phyloP scores from a whole-genome alignment of 805 yeast genomes.

The Millerozyma miso region DNA sequence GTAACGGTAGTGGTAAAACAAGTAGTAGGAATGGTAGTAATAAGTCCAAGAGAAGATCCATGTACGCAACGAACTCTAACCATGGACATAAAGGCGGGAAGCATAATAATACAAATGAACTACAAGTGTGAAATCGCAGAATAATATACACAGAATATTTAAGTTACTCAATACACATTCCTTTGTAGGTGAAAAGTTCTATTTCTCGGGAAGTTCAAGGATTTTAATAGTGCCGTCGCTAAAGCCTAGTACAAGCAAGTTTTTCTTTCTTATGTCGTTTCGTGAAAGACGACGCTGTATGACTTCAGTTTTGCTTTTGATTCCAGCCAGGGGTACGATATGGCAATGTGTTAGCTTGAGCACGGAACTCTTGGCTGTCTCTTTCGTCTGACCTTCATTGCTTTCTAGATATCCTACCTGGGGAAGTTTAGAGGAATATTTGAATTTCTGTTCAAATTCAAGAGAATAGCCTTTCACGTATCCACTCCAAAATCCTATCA shows the following conservation, averaged over 20 bases:
- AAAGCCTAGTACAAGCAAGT: slow-evolving; percentile 46
- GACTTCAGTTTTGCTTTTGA: background rate
- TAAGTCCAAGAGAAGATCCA: slow-evolving; percentile 26
- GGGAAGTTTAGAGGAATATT: slow-evolving; percentile 12
- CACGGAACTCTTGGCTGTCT: background rate
- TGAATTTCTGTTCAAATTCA: slow-evolving; percentile 6
- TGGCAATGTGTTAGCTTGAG: background rate
- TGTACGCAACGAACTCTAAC: slow-evolving; percentile 20
- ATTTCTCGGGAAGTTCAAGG: background rate
- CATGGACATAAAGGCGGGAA: background rate
- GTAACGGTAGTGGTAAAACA: slow-evolving; percentile 3
- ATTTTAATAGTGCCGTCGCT: slow-evolving; percentile 48
- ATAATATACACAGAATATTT: background rate
- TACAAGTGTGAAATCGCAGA: background rate
- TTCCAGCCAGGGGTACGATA: background rate
- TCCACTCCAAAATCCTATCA: slow-evolving; percentile 53
- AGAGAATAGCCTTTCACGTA: slow-evolving; percentile 17
- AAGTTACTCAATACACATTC: background rate
- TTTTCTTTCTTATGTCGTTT: slow-evolving; percentile 10
- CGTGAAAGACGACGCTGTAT: background rate
- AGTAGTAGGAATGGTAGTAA: slow-evolving; percentile 6
- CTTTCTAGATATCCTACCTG: slow-evolving; percentile 5
- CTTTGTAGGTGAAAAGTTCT: background rate
- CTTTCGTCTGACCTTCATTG: slow-evolving; percentile 2
- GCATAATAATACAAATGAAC: background rate